Percentiles rank a stretch among this genome's conserved stretches.
phyloP scores from a whole-genome alignment of 1,139 yeast species.

The Kurtzmaniella quercitrusa region DNA sequence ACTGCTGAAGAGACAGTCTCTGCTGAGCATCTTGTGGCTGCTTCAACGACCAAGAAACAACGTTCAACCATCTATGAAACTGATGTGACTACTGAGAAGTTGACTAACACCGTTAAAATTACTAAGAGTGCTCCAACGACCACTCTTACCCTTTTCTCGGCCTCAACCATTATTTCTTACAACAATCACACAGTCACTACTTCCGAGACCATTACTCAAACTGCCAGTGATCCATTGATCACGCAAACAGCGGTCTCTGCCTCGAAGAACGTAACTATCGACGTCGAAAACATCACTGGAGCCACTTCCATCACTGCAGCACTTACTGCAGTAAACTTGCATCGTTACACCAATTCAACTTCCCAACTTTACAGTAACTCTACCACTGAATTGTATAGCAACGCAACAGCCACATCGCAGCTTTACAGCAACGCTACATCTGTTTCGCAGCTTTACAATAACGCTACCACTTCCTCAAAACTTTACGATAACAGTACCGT shows the following conservation, averaged over 20 bases:
- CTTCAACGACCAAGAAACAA: not conserved
- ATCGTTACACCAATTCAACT: too few species aligned
- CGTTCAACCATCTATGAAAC: conserved; percentile 12
- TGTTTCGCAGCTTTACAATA: not conserved
- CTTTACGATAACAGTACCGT: not conserved
- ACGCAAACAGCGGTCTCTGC: conserved; percentile 19
- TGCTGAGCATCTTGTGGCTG: conserved; percentile 1
- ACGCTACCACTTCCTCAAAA: not conserved
- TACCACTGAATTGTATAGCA: not conserved
- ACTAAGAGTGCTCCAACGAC: conserved; percentile 21
- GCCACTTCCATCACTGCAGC: conserved; percentile 2
- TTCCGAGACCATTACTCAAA: conserved; percentile 16
- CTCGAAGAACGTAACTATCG: conserved; percentile 11
- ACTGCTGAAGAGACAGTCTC: conserved; percentile 3
- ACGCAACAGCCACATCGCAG: not conserved
- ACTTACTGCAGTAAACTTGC: not conserved
- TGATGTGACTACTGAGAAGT: conserved; percentile 11
- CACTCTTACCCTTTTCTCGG: conserved; percentile 23
- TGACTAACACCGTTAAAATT: conserved; percentile 12
- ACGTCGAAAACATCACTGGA: conserved; percentile 1
- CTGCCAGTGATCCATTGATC: conserved; percentile 25
- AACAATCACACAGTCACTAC: conserved; percentile 17
- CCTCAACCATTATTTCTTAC: conserved; percentile 21
- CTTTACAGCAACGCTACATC: not conserved
- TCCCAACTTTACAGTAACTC: not conserved